Evolutionary conservation across 768 basidiomycete species (phyloP), one percentile per base, ranked within the genome.

Genomic region (Pulveroboletus sp.): DNA sequence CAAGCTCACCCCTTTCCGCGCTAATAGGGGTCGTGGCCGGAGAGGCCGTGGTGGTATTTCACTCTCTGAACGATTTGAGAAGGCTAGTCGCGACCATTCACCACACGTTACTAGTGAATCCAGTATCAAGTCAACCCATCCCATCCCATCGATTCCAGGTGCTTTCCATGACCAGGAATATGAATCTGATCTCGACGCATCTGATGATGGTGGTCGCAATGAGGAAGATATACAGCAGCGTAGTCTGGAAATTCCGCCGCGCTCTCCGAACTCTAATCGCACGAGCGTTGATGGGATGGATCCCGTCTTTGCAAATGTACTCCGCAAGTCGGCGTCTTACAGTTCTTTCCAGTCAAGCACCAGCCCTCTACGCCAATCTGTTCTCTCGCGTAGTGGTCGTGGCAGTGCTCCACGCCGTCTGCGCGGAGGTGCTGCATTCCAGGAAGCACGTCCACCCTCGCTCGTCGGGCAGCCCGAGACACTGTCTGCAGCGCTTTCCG

Each of bases 201-300:
- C 21, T 21, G 21, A 62, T 27, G 64, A 69, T 14, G 55, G 54
- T 8, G 60, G 57, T 30, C 50, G 39, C 18, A 51, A 57, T 1
- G 52, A 54, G 24, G 70, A 65, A 43, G 69, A 68, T 12, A 51
- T 57, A 15, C 64, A 57, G n/a, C 57, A 62, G 18, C 55, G 58
- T 38, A 46, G 61, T 33, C 54, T 63, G 10, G 57, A 65, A 3
- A 66, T 67, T 12, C 77, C 74, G 8, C 71, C 69, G 9, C 65
- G 68, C 33, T 62, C 71, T 35, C 59, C 67, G 11, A 67, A 63
- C 8, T 84, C 83, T 4, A 86, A 86, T 58, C 75, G 83, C 32
- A 79, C 79, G 6, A 88, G 84, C 58, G 78, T 89, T 5, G 89
- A 92, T 49, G 89, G 89, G 39, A 89, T 93, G 86, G 91, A 93